Evolutionary conservation across 2,329 filamentous ascomycete species (phyloP).

Genomic region (Zymoseptoria crescenta): DNA sequence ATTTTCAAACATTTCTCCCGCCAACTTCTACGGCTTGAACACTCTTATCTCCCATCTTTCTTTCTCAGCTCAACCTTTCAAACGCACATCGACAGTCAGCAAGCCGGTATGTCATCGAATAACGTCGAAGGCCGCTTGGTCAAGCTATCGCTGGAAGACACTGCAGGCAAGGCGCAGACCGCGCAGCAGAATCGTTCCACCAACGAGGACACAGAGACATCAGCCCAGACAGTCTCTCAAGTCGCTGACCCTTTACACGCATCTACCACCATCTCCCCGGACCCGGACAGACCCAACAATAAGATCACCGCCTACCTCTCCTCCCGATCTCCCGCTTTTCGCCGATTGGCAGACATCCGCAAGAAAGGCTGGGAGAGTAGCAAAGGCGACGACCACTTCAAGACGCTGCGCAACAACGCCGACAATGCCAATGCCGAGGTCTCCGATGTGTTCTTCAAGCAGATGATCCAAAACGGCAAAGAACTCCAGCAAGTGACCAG

Average conservation of each 20-base stretch:
- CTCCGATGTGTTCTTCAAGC: not conserved
- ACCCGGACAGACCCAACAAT: not conserved
- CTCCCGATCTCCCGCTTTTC: not conserved
- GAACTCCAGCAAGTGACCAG: constrained; percentile 34
- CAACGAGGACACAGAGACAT: no score
- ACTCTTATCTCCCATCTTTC: no score
- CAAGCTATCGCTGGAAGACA: not conserved
- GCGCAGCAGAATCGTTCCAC: no score
- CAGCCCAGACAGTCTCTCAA: no score
- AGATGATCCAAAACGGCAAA: constrained; percentile 29
- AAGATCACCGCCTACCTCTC: not conserved
- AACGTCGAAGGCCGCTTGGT: not conserved
- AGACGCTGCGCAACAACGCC: not conserved
- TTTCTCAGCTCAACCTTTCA: not conserved
- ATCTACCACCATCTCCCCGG: not conserved
- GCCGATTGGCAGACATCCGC: not conserved
- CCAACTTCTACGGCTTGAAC: no score
- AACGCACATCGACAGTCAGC: not conserved
- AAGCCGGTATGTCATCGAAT: not conserved
- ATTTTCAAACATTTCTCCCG: no score
- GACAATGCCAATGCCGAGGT: not conserved
- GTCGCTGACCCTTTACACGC: no score
- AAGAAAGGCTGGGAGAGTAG: not conserved
- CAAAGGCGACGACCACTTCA: not conserved
- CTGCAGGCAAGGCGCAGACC: not conserved